These are phyloP conservation scores for Aspergillus nanangensis DNA, from an alignment of 495 filamentous ascomycete genomes.

Conservation along the genomic window DNA sequence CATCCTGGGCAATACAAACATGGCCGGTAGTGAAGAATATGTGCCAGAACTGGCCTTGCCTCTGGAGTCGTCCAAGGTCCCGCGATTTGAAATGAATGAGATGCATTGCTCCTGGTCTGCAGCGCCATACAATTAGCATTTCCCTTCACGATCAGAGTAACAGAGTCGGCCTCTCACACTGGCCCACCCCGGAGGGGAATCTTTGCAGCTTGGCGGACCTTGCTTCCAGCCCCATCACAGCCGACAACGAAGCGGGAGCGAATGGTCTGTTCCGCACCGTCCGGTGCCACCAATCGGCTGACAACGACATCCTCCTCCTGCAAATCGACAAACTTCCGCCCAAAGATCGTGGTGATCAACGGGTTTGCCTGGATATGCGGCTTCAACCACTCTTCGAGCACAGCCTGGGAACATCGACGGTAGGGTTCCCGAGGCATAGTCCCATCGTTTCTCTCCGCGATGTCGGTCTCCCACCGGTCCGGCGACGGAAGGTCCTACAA, in stretches of 20 bases:
- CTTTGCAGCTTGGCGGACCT: conserved; percentile 5
- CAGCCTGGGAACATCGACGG: conserved; percentile 11
- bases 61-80: conserved; percentile 13
- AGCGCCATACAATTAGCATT: conserved; percentile 14
- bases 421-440: conserved; percentile 2
- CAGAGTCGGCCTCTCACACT: too few species aligned
- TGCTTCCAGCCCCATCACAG: conserved; percentile 16
- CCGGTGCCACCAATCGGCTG: background rate
- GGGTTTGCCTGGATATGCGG: conserved; percentile 1
- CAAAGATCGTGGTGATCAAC: conserved; percentile 1
- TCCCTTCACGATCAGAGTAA: too few species aligned
- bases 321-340: conserved; percentile 3
- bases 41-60: conserved; percentile 25
- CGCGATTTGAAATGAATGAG: conserved; percentile 27
- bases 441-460: background rate
- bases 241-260: conserved; percentile 7
- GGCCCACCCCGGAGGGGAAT: conserved; percentile 6
- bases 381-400: conserved; percentile 17
- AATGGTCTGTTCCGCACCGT: background rate
- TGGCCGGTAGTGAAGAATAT: conserved; percentile 12
- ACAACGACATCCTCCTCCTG: background rate
- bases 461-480: background rate
- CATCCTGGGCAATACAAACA: conserved; percentile 21
- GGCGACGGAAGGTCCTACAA: background rate
- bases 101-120: conserved; percentile 8